phyloP scores from a whole-genome alignment of 768 basidiomycete species.

The Amanita muscaria region DNA sequence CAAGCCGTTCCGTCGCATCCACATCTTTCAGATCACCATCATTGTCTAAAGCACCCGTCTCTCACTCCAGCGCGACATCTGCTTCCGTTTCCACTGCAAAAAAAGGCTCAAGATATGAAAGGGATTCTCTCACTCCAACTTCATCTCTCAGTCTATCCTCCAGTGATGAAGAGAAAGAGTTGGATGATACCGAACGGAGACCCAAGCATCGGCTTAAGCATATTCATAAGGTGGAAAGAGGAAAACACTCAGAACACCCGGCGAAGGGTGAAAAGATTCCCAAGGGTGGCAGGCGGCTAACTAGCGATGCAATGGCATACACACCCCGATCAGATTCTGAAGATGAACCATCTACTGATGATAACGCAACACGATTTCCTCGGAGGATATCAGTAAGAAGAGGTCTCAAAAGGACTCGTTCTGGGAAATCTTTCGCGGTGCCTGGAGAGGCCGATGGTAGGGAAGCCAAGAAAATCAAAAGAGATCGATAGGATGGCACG shows the following conservation, averaged over 20 bases:
- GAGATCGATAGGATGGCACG: conserved; percentile 2
- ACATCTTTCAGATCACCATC: conserved; percentile 16
- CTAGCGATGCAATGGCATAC: conserved; percentile 27
- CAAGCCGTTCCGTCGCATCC: conserved; percentile 17
- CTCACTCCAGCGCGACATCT: conserved; percentile 22
- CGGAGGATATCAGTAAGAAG: conserved; percentile 14
- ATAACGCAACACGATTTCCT: conserved; percentile 12
- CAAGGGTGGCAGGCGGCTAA: conserved; percentile 22
- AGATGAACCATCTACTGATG: conserved; percentile 20
- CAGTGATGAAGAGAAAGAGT: conserved; percentile 20
- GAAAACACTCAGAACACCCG: conserved; percentile 11
- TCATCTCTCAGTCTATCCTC: conserved; percentile 21
- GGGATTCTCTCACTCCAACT: conserved; percentile 15
- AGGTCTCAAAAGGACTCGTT: conserved; percentile 29
- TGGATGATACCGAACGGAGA: conserved; percentile 10
- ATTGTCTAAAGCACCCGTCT: conserved; percentile 19
- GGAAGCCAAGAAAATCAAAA: conserved; percentile 23
- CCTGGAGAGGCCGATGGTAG: conserved; percentile 20
- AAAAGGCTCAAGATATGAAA: conserved; percentile 10
- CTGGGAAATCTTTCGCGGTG: conserved; percentile 18
- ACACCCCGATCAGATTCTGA: conserved; percentile 21
- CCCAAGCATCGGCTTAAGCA: neutral
- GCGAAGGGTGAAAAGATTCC: conserved; percentile 11
- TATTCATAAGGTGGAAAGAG: conserved; percentile 10
- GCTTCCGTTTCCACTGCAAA: conserved; percentile 15